A percentile compares a stretch with the other conserved stretches of the same genome.
Conservation (phyloP, 495 filamentous ascomycete genomes). For the Daldinia decipiens region DNA sequence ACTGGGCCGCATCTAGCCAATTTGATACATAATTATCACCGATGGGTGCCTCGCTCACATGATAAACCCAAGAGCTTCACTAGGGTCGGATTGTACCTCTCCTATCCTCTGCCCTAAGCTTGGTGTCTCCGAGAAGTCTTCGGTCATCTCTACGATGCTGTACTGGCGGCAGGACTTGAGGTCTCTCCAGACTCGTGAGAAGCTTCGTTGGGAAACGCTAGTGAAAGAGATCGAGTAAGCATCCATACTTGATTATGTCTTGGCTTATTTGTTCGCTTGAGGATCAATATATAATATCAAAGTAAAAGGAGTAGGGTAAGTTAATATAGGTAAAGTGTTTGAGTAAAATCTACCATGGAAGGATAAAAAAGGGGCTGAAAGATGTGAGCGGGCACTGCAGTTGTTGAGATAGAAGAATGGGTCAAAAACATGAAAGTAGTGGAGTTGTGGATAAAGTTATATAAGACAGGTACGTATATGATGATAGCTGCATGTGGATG, state of each 20-base stretch:
- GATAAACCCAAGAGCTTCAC: slow-evolving; percentile 47
- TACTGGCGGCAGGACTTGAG: slow-evolving; percentile 50
- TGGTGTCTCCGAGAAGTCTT: slow-evolving; percentile 34
- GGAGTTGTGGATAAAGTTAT: slow-evolving; percentile 22
- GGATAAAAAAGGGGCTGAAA: neutral
- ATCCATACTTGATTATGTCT: slow-evolving; percentile 55
- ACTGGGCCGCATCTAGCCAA: slow-evolving; percentile 46
- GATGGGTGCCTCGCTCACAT: slow-evolving; percentile 49
- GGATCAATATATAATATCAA: neutral
- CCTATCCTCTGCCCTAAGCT: slow-evolving; percentile 42
- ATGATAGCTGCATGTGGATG: neutral
- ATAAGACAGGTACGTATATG: slow-evolving; percentile 3
- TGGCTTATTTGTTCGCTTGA: slow-evolving; percentile 3
- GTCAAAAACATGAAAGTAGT: neutral
- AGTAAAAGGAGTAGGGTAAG: neutral
- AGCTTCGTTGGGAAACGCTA: slow-evolving; percentile 51
- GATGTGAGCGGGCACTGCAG: neutral
- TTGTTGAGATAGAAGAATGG: slow-evolving; percentile 7
- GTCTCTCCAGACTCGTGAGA: slow-evolving; percentile 62
- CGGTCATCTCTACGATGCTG: slow-evolving; percentile 48
- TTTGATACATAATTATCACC: slow-evolving; percentile 42
- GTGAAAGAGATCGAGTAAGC: slow-evolving; percentile 60
- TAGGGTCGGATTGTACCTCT: slow-evolving; percentile 47
- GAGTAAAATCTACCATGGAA: neutral
- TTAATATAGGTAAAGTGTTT: neutral